Evolutionary conservation across 768 basidiomycete genomes (phyloP), one percentile per base, ranked within the genome.

Genomic region (Tricholomella constricta): DNA sequence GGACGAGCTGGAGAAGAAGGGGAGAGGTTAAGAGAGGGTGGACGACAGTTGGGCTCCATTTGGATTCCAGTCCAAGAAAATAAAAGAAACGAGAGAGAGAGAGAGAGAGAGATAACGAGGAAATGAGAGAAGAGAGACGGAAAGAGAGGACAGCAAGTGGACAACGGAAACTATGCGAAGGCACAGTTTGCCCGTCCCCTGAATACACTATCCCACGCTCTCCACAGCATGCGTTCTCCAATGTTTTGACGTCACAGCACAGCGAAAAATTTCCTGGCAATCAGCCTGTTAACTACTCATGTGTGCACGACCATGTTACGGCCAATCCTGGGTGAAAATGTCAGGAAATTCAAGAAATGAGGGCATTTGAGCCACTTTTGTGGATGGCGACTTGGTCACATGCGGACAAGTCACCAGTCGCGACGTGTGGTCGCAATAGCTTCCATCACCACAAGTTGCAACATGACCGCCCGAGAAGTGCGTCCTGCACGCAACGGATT

Each of bases 11-110:
- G 65, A 35, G 67, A 68, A 47, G 70, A 65, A 25, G 68, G 54
- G 52, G 70, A 53, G 57, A 70, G 62, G 35, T 71, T 64, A 15
- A 62, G 62, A 35, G 65, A 63, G 41, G 65, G 61, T 12, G 62
- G 57, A 35, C 60, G 67, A 44, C 48, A 61, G 43, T 22, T 54
- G 37, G 55, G 56, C 19, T 61, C 62, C 64, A 68, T 65, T 51
- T 62, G 64, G 68, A 68, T 44, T 55, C 72, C 72, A 65, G 70
- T 63, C 73, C 63, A 66, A 63, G 54, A 59, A 60, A 56, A 60
- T 57, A 57, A 48, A 59, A 42, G 47, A 51, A 56, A n/a, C 54
- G 42, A 47, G 44, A 46, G 45, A 58, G 38, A 47, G 15, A 48
- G 27, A 34, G 35, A 54, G 34, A 53, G 46, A 40, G 11, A 46